Conservation (phyloP, 108 stramenopile species). For the Asterionellopsis glacialis region DNA sequence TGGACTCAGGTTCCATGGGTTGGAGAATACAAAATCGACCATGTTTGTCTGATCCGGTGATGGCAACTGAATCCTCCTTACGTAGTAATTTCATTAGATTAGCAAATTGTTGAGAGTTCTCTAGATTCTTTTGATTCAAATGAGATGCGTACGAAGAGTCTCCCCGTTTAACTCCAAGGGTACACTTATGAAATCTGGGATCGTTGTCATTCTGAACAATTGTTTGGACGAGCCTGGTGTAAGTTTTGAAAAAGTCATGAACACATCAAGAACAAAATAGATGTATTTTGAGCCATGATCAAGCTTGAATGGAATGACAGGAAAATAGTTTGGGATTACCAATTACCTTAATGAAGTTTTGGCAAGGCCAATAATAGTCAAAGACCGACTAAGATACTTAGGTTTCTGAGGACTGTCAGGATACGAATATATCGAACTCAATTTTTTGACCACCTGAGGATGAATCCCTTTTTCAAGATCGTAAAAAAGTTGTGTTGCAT, state of each 20-base stretch:
- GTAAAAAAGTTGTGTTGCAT: too few species aligned
- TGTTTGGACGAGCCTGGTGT: constrained; percentile 15
- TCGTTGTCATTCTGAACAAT: constrained; percentile 6
- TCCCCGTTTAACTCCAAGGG: constrained; percentile 54
- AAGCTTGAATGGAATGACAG: too few species aligned
- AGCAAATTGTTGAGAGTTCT: constrained; percentile 54
- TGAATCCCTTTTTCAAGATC: too few species aligned
- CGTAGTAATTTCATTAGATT: constrained; percentile 42
- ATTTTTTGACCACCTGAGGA: too few species aligned
- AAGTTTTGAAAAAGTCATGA: too few species aligned
- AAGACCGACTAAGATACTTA: constrained; percentile 25
- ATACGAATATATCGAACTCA: too few species aligned
- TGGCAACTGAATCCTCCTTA: constrained; percentile 35
- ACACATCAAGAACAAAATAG: too few species aligned
- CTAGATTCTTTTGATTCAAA: constrained; percentile 33
- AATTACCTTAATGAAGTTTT: constrained; percentile 12
- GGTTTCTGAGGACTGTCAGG: too few species aligned
- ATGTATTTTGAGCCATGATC: too few species aligned
- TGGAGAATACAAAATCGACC: constrained; percentile 58
- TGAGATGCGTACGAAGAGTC: constrained; percentile 17
- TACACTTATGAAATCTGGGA: constrained; percentile 37
- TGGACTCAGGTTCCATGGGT: too few species aligned
- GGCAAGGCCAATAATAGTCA: constrained; percentile 37
- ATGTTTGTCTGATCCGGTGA: constrained; percentile 56
- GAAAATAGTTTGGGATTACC: too few species aligned